phyloP scores from a whole-genome alignment of 352 stramenopile species.

The Phytophthora multivora region DNA sequence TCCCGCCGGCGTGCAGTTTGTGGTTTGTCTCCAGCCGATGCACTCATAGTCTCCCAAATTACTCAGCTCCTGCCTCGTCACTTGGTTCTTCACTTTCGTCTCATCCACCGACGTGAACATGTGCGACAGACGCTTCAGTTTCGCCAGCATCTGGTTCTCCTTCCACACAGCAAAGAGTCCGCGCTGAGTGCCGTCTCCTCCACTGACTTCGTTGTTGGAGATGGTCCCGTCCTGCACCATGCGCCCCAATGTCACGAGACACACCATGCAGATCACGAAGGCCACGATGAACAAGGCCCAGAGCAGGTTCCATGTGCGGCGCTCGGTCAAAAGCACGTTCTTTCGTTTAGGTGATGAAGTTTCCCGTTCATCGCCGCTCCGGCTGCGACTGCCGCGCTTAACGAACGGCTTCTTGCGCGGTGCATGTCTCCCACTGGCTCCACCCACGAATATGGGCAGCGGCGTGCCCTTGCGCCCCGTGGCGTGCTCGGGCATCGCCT shows the following conservation, averaged over 20 bases:
- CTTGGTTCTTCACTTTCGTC: constrained; percentile 22
- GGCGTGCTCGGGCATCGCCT: constrained; percentile 35
- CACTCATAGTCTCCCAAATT: constrained; percentile 64
- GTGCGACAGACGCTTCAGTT: constrained; percentile 45
- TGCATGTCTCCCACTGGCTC: constrained; percentile 26
- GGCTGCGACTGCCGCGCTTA: constrained; percentile 37
- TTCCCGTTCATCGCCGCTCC: constrained; percentile 30
- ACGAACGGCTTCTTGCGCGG: constrained; percentile 39
- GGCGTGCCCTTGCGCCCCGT: constrained; percentile 40
- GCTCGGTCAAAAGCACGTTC: constrained; percentile 19
- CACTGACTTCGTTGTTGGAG: constrained; percentile 49
- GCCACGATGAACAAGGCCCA: constrained; percentile 51
- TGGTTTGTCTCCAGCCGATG: constrained; percentile 58
- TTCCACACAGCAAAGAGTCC: constrained; percentile 47
- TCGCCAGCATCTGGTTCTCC: constrained; percentile 45
- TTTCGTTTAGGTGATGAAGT: background rate
- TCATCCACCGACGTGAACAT: constrained; percentile 43
- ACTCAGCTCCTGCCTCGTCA: constrained; percentile 23
- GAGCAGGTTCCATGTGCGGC: constrained; percentile 50
- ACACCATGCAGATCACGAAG: constrained; percentile 56
- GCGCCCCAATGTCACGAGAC: constrained; percentile 48
- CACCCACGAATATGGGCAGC: constrained; percentile 43
- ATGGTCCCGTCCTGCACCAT: constrained; percentile 54
- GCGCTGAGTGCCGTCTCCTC: constrained; percentile 19
- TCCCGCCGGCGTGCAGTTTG: constrained; percentile 51